These are phyloP conservation scores for Verticillium nubilum DNA, from an alignment of 2,329 filamentous ascomycete genomes.

Conservation along the genomic window DNA sequence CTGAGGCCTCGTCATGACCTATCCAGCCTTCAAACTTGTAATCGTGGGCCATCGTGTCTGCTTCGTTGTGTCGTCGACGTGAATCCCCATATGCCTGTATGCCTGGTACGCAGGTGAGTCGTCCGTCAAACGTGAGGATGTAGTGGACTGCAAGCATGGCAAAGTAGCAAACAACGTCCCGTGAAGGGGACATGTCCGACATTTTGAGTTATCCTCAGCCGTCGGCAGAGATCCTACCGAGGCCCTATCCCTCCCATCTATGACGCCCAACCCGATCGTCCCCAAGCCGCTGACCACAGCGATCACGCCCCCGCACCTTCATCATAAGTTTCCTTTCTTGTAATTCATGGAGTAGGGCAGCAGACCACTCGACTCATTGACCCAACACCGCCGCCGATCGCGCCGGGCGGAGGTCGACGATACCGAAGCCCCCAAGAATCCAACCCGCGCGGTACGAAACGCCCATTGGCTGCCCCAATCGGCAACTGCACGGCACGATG, in stretches of 20 bases:
- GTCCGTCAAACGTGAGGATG: not conserved
- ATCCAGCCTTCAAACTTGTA: conserved; percentile 49
- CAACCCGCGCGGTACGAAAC: not conserved
- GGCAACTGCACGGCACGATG: not conserved
- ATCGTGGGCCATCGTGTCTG: conserved; percentile 23
- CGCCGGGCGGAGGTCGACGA: not conserved
- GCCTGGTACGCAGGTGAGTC: not conserved
- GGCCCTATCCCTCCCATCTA: not conserved
- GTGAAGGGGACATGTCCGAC: not conserved
- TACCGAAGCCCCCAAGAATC: not conserved
- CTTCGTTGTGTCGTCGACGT: not conserved
- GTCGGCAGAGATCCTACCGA: not conserved
- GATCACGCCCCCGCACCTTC: no score
- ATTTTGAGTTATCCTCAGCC: not conserved
- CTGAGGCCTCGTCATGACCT: conserved; percentile 32
- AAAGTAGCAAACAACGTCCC: not conserved
- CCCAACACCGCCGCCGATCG: not conserved
- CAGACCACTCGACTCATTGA: no score
- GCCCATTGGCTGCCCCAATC: not conserved
- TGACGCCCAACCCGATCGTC: no score
- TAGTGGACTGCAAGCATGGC: not conserved
- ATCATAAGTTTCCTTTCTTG: no score
- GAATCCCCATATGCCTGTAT: not conserved
- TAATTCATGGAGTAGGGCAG: no score
- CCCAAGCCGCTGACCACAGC: no score